Evolutionary conservation across 306 rosid genomes (phyloP).

Genomic region (Dryas alaskensis): DNA sequence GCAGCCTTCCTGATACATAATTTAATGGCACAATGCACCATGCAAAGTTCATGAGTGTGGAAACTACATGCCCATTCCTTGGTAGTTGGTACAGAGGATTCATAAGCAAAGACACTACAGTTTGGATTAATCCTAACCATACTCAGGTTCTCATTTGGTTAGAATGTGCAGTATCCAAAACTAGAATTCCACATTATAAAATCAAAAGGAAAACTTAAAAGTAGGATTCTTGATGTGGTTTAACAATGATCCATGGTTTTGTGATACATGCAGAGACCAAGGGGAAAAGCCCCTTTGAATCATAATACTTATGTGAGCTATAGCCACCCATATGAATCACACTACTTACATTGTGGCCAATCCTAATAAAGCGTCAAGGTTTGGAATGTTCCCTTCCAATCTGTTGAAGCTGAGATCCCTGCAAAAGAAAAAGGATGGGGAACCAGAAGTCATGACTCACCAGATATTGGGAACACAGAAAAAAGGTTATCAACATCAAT

Average conservation of each 20-base stretch:
- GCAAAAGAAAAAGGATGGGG: not conserved
- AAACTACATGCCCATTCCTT: not conserved
- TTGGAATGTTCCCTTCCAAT: slow-evolving; percentile 21
- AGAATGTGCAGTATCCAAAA: not conserved
- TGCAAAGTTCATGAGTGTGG: not conserved
- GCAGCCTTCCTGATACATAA: too few relatives aligned
- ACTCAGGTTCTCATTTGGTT: not conserved
- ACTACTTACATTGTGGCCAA: slow-evolving; percentile 26
- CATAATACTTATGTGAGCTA: too few relatives aligned
- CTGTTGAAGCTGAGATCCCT: slow-evolving; percentile 36
- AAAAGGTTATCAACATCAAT: not conserved
- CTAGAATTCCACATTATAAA: not conserved
- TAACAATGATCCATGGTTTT: too few relatives aligned
- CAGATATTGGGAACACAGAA: not conserved
- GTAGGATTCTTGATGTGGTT: too few relatives aligned
- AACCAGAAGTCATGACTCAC: not conserved
- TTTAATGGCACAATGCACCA: not conserved
- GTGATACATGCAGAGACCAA: too few relatives aligned
- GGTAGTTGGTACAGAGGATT: not conserved
- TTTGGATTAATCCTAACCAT: not conserved
- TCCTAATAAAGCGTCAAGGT: not conserved
- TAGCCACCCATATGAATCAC: not conserved
- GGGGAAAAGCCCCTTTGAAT: too few relatives aligned
- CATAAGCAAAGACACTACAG: not conserved
- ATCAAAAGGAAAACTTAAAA: too few relatives aligned